phyloP scores from a whole-genome alignment of 2,329 filamentous ascomycete species.

The Hypoxylon sp. region DNA sequence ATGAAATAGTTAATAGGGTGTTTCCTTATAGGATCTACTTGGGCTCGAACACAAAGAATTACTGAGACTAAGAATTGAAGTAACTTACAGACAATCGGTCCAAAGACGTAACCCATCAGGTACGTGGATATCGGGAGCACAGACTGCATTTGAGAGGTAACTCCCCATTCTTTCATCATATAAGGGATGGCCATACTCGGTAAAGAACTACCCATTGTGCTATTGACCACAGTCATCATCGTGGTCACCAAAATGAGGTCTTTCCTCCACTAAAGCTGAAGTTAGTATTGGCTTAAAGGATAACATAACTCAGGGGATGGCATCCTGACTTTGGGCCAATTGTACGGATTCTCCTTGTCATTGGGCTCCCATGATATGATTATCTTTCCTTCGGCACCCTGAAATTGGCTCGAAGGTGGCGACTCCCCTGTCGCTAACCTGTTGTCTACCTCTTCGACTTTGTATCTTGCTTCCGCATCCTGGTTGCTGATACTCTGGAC shows the following conservation, averaged over 20 bases:
- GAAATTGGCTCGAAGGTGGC: conserved; percentile 33
- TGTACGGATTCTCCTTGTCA: conserved; percentile 68
- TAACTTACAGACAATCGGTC: conserved; percentile 56
- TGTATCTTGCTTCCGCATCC: conserved; percentile 60
- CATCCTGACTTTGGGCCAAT: conserved; percentile 62
- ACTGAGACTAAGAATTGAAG: conserved; percentile 52
- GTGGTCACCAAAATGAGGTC: conserved; percentile 67
- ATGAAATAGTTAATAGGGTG: not conserved
- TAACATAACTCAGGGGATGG: not conserved
- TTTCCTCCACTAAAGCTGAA: conserved; percentile 65
- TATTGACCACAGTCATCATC: conserved; percentile 75
- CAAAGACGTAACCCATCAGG: conserved; percentile 68
- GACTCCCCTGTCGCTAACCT: conserved; percentile 38
- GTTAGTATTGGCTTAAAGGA: conserved; percentile 28
- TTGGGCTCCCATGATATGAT: conserved; percentile 64
- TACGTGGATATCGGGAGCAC: conserved; percentile 75
- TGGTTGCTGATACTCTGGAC: conserved; percentile 56
- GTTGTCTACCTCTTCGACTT: conserved; percentile 61
- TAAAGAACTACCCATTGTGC: conserved; percentile 75
- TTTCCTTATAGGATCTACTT: not conserved
- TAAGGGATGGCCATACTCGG: conserved; percentile 74
- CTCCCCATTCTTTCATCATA: conserved; percentile 70
- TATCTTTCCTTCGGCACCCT: conserved; percentile 48
- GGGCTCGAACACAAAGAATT: not conserved
- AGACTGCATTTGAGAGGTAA: conserved; percentile 63